Evolutionary conservation across 352 stramenopile genomes (phyloP).

Genomic region (Phytopythium helicoides): DNA sequence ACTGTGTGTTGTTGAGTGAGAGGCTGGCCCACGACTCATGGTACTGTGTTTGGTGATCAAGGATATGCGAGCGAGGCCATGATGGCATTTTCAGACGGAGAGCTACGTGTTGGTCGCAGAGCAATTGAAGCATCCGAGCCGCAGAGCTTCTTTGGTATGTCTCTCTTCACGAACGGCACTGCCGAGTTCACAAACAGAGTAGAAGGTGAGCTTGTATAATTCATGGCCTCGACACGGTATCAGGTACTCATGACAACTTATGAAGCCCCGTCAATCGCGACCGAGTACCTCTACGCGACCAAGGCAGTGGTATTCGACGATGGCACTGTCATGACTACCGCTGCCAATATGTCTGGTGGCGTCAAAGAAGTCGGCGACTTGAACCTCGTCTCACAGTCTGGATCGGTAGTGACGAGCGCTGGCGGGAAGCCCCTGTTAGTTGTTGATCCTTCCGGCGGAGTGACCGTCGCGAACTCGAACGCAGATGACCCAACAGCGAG

Average conservation of each 20-base stretch:
- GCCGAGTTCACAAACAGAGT: constrained; percentile 66
- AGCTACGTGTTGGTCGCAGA: constrained; percentile 59
- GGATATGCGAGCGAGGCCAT: constrained; percentile 56
- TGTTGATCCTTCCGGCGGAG: constrained; percentile 47
- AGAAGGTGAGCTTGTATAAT: constrained; percentile 50
- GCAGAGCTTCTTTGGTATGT: constrained; percentile 68
- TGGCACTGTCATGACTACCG: constrained; percentile 77
- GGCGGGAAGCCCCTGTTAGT: constrained; percentile 56
- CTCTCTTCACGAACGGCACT: constrained; percentile 67
- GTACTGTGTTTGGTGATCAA: background rate
- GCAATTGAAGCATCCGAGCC: constrained; percentile 43
- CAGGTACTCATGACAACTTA: too few species aligned
- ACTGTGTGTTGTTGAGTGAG: background rate
- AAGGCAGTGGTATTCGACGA: constrained; percentile 74
- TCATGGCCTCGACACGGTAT: too few species aligned
- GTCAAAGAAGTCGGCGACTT: constrained; percentile 73
- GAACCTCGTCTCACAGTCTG: constrained; percentile 69
- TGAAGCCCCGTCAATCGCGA: constrained; percentile 55
- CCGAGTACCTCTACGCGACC: constrained; percentile 59
- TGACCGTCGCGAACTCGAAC: constrained; percentile 44
- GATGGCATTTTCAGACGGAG: constrained; percentile 61
- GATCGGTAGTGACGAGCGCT: constrained; percentile 60
- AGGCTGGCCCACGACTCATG: background rate
- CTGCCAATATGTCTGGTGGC: constrained; percentile 70
- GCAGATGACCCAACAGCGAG: constrained; percentile 37